Percentiles rank a stretch among this genome's conserved stretches.
These are phyloP conservation scores for Actinomortierella ambigua DNA, from an alignment of 371 early-diverging fungal species.

Conservation along the genomic window DNA sequence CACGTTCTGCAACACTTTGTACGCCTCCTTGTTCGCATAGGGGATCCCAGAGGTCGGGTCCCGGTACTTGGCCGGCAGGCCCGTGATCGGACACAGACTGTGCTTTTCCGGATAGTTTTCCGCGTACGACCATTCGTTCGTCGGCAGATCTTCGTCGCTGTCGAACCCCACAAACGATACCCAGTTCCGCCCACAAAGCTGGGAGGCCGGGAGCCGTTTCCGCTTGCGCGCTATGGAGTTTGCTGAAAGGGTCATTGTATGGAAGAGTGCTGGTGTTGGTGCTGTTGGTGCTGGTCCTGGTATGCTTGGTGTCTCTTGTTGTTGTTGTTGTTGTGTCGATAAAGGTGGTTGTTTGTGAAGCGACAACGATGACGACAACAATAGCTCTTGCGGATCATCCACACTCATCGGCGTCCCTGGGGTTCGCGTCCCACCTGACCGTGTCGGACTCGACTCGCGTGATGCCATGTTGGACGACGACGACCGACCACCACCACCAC, in stretches of 20 bases:
- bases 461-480: too few species aligned
- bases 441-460: too few species aligned
- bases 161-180: conserved; percentile 35
- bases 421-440: too few species aligned
- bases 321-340: too few species aligned
- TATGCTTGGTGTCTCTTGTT: too few species aligned
- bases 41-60: conserved; percentile 69
- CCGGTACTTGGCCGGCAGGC: conserved; percentile 66
- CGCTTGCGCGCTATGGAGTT: conserved; percentile 39
- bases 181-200: conserved; percentile 45
- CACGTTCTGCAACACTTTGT: conserved; percentile 51
- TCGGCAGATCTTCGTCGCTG: conserved; percentile 26
- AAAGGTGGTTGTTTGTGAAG: too few species aligned
- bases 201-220: conserved; percentile 25
- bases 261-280: conserved; percentile 26
- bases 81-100: conserved; percentile 67
- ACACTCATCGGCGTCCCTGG: too few species aligned
- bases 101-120: conserved; percentile 41
- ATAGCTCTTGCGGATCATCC: too few species aligned
- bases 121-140: conserved; percentile 34
- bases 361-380: too few species aligned
- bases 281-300: background rate
- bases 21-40: conserved; percentile 67
- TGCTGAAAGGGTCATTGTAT: conserved; percentile 30
- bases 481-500: too few species aligned